phyloP scores from a whole-genome alignment of 1,139 yeast species.

The Debaryomycetaceae sp. region DNA sequence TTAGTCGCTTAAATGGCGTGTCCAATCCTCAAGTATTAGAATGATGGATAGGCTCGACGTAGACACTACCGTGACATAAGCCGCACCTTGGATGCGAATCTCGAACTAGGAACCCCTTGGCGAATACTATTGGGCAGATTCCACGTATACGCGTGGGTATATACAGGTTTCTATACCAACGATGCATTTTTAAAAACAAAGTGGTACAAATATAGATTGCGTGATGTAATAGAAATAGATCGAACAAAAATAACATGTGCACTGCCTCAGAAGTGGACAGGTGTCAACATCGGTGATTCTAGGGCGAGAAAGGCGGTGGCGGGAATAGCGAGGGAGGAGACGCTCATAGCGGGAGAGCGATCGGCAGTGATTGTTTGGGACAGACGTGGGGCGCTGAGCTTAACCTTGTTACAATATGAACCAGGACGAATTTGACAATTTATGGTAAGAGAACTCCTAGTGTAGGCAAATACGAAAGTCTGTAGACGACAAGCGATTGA shows the following conservation, averaged over 20 bases:
- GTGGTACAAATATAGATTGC: background rate
- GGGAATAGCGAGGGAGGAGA: background rate
- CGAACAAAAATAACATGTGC: background rate
- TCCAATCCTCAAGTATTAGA: background rate
- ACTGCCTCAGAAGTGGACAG: background rate
- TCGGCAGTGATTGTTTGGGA: background rate
- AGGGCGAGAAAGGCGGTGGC: background rate
- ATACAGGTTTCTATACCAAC: background rate
- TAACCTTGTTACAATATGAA: background rate
- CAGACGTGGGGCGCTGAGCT: background rate
- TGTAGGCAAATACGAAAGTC: background rate
- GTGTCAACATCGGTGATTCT: background rate
- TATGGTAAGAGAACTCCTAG: background rate
- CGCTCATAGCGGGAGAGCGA: background rate
- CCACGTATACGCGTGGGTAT: background rate
- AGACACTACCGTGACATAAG: background rate
- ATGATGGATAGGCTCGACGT: background rate
- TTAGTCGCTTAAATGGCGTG: background rate
- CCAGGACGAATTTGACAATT: background rate
- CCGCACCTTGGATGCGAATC: background rate
- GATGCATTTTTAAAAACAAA: background rate
- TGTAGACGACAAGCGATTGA: too few relatives aligned
- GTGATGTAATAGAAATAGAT: background rate
- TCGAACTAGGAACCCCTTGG: background rate
- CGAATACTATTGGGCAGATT: background rate